Evolutionary conservation across 768 basidiomycete genomes (phyloP), one percentile per base, ranked within the genome.

Genomic region (Coprinopsis sp.): DNA sequence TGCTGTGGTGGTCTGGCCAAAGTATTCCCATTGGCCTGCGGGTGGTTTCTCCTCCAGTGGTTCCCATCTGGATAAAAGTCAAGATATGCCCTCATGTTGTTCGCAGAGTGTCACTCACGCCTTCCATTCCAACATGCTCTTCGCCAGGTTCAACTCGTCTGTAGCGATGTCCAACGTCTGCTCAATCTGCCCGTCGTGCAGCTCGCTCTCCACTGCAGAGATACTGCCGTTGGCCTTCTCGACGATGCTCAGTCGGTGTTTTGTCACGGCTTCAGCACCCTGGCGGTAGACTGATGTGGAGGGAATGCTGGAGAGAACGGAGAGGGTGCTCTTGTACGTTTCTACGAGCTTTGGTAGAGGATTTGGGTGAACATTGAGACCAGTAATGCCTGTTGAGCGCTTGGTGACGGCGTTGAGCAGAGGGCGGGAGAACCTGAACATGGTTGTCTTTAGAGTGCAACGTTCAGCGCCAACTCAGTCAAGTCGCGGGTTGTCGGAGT

Each of bases 51-150:
- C 86, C 60, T 85, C 85, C 51, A 96, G 68, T 13, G 88, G 75
- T 63, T 95, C 93, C 92, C 91, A 96, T 30, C 94, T 92, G 55
- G 36, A 49, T 47, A 33, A 45, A 49, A 29, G 49, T 31, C 2
- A 24, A 37, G 4, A 13, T 23, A 23, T 34, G 44, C n/a, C 8
- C 12, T 10, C 23, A 39, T 51, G 6, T 33, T 39, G 40, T 23
- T 44, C 16, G n/a, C 36, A 40, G n/a, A n/a, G n/a, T 45, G 44
- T 29, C 44, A 85, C 92, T 64, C 64, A 97, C 94, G 88, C 79
- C 70, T 94, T 95, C 92, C 91, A 98, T 60, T 93, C 86, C n/a
- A 84, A 60, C 85, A 96, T 88, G 67, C 88, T 88, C 25, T 70
- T 70, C 4, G 75, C 88, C 30, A 97, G 72, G 46, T 69, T 71